Evolutionary conservation across 179 eudicot genomes (phyloP).

Genomic region (Beta lomatogona): DNA sequence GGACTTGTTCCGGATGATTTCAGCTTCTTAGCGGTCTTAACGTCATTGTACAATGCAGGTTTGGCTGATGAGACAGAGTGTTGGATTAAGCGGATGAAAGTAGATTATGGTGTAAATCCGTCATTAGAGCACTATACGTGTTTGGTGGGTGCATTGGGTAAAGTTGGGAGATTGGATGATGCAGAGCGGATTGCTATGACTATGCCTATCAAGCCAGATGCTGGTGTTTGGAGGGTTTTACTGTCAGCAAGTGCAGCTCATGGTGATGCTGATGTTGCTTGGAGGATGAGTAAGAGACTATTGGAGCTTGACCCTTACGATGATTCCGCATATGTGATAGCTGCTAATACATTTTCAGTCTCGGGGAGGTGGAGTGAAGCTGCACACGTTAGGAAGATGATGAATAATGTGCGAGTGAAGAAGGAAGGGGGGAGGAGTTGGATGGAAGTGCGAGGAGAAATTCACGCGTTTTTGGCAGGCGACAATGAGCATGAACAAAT

Average conservation of each 20-base stretch:
- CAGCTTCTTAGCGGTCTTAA: constrained; percentile 56
- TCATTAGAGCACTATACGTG: constrained; percentile 66
- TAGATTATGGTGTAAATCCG: constrained; percentile 41
- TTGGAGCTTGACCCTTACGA: constrained; percentile 54
- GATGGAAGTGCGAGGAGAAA: constrained; percentile 59
- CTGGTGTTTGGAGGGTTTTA: constrained; percentile 63
- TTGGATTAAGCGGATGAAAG: constrained; percentile 49
- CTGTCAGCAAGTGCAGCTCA: constrained; percentile 50
- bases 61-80: constrained; percentile 41
- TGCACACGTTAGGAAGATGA: constrained; percentile 51
- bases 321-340: constrained; percentile 70
- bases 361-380: constrained; percentile 56
- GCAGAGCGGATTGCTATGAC: constrained; percentile 56
- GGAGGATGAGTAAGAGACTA: constrained; percentile 51
- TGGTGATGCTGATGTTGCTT: constrained; percentile 45
- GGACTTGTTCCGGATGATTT: constrained; percentile 53
- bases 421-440: constrained; percentile 72
- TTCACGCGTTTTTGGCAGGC: constrained; percentile 57
- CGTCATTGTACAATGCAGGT: constrained; percentile 56
- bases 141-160: constrained; percentile 57
- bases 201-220: constrained; percentile 61
- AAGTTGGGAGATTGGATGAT: constrained; percentile 54
- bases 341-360: constrained; percentile 52
- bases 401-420: constrained; percentile 51
- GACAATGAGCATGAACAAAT: constrained; percentile 48